Conservation (phyloP, 805 yeast genomes). For the Candida boleticola region DNA sequence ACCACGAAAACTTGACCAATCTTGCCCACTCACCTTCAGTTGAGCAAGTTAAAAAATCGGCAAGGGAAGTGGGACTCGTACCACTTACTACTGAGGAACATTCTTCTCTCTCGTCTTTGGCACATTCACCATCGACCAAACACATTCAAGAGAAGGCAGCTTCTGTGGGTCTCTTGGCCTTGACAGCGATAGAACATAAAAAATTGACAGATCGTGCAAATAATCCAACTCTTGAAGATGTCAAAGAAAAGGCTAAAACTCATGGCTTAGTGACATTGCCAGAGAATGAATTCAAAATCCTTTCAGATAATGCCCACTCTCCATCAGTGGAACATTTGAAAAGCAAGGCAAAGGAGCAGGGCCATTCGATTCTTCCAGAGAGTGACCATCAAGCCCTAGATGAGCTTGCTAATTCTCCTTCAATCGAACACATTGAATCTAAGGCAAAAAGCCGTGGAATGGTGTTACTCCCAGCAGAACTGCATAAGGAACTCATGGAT, state of each 20-base stretch:
- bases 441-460: constrained; percentile 17
- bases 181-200: constrained; percentile 12
- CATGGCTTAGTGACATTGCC: constrained; percentile 26
- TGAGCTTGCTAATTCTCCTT: constrained; percentile 16
- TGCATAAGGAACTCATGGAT: constrained; percentile 8
- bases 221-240: constrained; percentile 24
- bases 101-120: constrained; percentile 12
- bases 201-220: constrained; percentile 13
- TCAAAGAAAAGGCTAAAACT: constrained; percentile 19
- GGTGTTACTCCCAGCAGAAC: constrained; percentile 13
- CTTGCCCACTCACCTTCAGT: constrained; percentile 10
- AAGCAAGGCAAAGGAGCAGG: constrained; percentile 17
- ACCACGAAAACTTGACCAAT: constrained; percentile 4
- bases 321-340: constrained; percentile 24
- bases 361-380: constrained; percentile 9
- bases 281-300: constrained; percentile 24
- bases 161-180: constrained; percentile 9
- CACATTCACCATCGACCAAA: constrained; percentile 17
- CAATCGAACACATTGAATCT: constrained; percentile 16
- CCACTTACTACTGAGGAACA: constrained; percentile 13
- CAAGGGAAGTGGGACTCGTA: constrained; percentile 11
- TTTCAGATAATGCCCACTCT: constrained; percentile 20
- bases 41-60: constrained; percentile 18
- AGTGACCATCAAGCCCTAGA: constrained; percentile 12
- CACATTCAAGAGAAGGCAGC: constrained; percentile 12